phyloP scores from a whole-genome alignment of 73 alveolate genomes.

The Blepharisma stoltei region DNA sequence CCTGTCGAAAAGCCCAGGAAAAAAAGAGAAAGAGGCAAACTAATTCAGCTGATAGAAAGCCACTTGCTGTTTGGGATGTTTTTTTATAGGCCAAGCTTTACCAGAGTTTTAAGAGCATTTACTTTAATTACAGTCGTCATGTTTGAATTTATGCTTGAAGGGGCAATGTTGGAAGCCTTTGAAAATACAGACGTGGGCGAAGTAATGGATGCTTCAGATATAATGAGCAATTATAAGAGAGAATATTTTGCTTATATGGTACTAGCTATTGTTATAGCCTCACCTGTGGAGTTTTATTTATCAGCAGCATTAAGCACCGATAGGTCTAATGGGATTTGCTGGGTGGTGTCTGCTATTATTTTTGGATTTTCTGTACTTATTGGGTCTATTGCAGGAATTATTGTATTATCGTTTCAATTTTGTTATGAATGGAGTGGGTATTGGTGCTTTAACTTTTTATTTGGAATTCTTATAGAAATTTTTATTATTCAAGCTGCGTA shows the following conservation, averaged over 20 bases:
- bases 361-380: not conserved
- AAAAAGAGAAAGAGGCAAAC: not conserved
- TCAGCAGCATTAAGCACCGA: not conserved
- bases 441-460: conserved; percentile 11
- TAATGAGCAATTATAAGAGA: not conserved
- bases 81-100: not conserved
- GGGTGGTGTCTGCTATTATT: not conserved
- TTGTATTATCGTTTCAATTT: not conserved
- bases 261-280: not conserved
- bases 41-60: not conserved
- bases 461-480: conserved; percentile 4
- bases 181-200: not conserved
- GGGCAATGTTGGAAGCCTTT: not conserved
- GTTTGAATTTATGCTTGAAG: conserved; percentile 6
- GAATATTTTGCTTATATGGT: conserved; percentile 5
- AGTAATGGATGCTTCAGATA: not conserved
- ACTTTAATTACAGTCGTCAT: not conserved
- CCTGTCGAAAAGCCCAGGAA: not conserved
- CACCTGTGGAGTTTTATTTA: not conserved
- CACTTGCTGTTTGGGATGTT: conserved; percentile 3
- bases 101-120: not conserved
- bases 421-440: conserved; percentile 6
- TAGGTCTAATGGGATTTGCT: not conserved
- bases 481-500: not conserved
- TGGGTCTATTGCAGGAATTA: conserved; percentile 3